These are phyloP conservation scores for Ogataea corticis DNA, from an alignment of 805 yeast genomes.

Conservation along the genomic window DNA sequence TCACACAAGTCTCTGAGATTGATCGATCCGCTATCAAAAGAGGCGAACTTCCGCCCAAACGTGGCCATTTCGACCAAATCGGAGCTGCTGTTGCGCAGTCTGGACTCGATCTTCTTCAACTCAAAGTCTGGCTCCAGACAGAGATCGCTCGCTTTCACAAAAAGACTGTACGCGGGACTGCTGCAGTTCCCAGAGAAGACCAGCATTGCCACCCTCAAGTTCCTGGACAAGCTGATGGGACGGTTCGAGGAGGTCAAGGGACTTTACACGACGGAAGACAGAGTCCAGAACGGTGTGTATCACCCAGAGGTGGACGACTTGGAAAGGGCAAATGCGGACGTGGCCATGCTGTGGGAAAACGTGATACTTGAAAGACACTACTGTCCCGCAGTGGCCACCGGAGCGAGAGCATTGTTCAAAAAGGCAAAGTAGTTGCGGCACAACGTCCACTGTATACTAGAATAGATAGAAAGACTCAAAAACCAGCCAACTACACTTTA, in stretches of 20 bases:
- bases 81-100: conserved; percentile 72
- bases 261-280: conserved; percentile 83
- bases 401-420: conserved; percentile 46
- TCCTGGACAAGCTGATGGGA: conserved; percentile 71
- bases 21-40: conserved; percentile 67
- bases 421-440: conserved; percentile 30
- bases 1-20: conserved; percentile 78
- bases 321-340: conserved; percentile 79
- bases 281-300: conserved; percentile 78
- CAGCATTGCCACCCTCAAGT: conserved; percentile 71
- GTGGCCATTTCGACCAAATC: conserved; percentile 89
- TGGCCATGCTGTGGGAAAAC: conserved; percentile 90
- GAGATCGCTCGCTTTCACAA: conserved; percentile 80
- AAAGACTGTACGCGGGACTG: conserved; percentile 66
- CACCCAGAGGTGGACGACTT: conserved; percentile 64
- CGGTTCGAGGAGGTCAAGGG: conserved; percentile 73
- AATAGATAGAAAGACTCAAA: too few relatives aligned
- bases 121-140: conserved; percentile 64
- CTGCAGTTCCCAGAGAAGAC: conserved; percentile 89
- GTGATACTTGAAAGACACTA: conserved; percentile 79
- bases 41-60: conserved; percentile 51
- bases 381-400: conserved; percentile 76
- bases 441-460: too few relatives aligned
- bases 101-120: conserved; percentile 80
- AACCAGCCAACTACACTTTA: too few relatives aligned